Conservation (phyloP, 1,284 basidiomycete genomes). For the Irpex sp. region DNA sequence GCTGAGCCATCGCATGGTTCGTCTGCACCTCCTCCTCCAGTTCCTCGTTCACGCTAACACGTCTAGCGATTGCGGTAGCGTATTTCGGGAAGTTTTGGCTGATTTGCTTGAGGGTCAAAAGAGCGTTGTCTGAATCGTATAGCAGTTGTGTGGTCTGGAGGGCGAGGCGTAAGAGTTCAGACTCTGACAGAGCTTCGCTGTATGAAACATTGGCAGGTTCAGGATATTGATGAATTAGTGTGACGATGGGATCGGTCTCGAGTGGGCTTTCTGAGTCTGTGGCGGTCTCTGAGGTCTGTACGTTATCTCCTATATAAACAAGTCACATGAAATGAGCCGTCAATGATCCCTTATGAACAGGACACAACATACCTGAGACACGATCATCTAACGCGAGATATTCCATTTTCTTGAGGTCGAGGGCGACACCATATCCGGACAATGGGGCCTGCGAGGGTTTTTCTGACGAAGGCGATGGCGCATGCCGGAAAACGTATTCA, state of each 20-base stretch:
- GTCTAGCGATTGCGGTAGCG: slow-evolving; percentile 65
- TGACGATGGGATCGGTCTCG: slow-evolving; percentile 39
- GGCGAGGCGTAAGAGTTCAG: slow-evolving; percentile 71
- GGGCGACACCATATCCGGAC: slow-evolving; percentile 86
- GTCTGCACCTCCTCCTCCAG: slow-evolving; percentile 56
- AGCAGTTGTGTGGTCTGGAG: slow-evolving; percentile 74
- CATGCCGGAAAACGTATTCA: slow-evolving; percentile 75
- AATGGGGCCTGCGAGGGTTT: slow-evolving; percentile 44
- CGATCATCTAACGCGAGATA: slow-evolving; percentile 94
- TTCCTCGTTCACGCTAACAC: slow-evolving; percentile 49
- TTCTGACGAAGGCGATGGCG: slow-evolving; percentile 36
- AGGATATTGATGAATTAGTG: slow-evolving; percentile 54
- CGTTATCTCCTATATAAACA: slow-evolving; percentile 12
- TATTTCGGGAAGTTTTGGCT: slow-evolving; percentile 89
- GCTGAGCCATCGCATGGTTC: slow-evolving; percentile 52
- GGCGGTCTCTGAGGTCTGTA: slow-evolving; percentile 20
- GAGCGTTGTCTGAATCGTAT: slow-evolving; percentile 51
- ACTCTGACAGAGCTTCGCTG: slow-evolving; percentile 54
- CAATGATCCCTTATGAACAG: not conserved
- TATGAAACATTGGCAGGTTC: slow-evolving; percentile 48
- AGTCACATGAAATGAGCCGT: not conserved
- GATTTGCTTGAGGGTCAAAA: slow-evolving; percentile 66
- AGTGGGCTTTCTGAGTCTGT: slow-evolving; percentile 19
- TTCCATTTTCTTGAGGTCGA: slow-evolving; percentile 97
- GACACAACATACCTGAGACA: slow-evolving; percentile 21